Conservation (phyloP, 345 rosid genomes). For the Aquilaria malaccensis region DNA sequence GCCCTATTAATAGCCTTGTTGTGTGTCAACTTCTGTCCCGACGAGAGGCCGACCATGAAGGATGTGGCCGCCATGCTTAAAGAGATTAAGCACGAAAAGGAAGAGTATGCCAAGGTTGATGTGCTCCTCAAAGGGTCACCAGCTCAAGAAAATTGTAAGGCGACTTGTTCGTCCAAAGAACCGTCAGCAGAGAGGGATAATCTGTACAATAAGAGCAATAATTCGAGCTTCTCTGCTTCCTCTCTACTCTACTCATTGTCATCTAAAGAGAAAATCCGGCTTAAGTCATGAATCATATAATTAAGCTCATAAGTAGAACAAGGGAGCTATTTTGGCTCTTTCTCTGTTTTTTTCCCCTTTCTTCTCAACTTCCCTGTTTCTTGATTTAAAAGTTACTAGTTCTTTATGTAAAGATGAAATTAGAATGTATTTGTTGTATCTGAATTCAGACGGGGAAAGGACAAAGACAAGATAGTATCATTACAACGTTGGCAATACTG, state of each 20-base stretch:
- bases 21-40: conserved; percentile 66
- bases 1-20: conserved; percentile 66
- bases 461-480: conserved; percentile 1
- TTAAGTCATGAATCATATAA: conserved; percentile 19
- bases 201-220: conserved; percentile 48
- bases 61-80: conserved; percentile 91
- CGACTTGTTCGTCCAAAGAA: conserved; percentile 47
- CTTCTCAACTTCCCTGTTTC: conserved; percentile 8
- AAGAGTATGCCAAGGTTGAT: conserved; percentile 76
- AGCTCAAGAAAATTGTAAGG: conserved; percentile 21
- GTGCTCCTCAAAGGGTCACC: conserved; percentile 64
- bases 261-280: conserved; percentile 23
- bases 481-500: conserved; percentile 10
- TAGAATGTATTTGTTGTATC: conserved; percentile 15
- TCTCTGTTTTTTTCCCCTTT: conserved; percentile 9
- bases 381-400: not conserved
- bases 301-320: conserved; percentile 9
- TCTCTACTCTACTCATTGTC: conserved; percentile 69
- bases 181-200: conserved; percentile 14
- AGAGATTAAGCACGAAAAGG: conserved; percentile 85
- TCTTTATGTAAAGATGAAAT: conserved; percentile 27
- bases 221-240: conserved; percentile 81
- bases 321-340: conserved; percentile 8
- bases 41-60: conserved; percentile 90
- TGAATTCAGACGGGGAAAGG: conserved; percentile 11